Conservation (phyloP, 2,329 filamentous ascomycete genomes). For the Zymoseptoria tritici region DNA sequence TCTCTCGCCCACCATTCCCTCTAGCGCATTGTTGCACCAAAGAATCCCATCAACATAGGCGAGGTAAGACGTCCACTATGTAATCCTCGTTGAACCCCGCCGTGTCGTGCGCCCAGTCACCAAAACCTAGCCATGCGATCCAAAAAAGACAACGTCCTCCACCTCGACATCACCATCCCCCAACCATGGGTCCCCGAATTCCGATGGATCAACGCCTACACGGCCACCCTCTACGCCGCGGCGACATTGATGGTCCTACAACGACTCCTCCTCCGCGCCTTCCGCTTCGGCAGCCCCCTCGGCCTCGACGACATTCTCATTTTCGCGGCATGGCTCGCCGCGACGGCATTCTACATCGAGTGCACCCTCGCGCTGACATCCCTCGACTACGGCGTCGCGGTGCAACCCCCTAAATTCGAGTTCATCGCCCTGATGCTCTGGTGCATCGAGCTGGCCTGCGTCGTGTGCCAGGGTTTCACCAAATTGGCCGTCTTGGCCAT, state of each 20-base stretch:
- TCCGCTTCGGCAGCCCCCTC: conserved; percentile 22
- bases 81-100: too few relatives aligned
- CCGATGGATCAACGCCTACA: conserved; percentile 27
- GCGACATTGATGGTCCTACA: conserved; percentile 22
- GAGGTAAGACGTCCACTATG: too few relatives aligned
- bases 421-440: conserved; percentile 16
- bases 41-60: too few relatives aligned
- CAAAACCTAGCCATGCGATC: too few relatives aligned
- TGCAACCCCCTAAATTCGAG: conserved; percentile 29
- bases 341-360: conserved; percentile 16
- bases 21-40: too few relatives aligned
- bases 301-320: conserved; percentile 26
- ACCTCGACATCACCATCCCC: background rate
- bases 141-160: background rate
- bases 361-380: conserved; percentile 19
- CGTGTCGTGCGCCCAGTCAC: too few relatives aligned
- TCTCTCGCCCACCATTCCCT: too few relatives aligned
- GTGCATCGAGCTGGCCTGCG: conserved; percentile 31
- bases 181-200: background rate
- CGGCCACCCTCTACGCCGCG: conserved; percentile 19
- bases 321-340: conserved; percentile 1
- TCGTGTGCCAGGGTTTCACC: background rate
- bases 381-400: conserved; percentile 30
- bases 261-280: conserved; percentile 25
- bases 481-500: background rate